Evolutionary conservation across 1,284 basidiomycete species (phyloP).

Genomic region (Phellopilus nigrolimitatus): DNA sequence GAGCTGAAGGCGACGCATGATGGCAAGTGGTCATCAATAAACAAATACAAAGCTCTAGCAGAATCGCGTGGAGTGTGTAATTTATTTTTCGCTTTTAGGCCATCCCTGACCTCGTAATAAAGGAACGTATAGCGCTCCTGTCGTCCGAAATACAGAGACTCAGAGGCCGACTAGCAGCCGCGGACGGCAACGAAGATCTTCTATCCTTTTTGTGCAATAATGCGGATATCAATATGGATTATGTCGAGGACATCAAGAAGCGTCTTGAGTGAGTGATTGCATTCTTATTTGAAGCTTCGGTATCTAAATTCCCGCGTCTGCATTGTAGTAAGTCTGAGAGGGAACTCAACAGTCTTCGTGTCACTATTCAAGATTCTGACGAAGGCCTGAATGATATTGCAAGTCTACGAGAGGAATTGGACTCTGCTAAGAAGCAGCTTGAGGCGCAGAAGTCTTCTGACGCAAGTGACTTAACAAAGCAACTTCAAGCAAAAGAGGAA

Average conservation of each 20-base stretch:
- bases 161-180: constrained; percentile 74
- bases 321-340: constrained; percentile 10
- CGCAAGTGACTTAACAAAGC: background rate
- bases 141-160: constrained; percentile 73
- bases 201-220: constrained; percentile 65
- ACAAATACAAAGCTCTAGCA: constrained; percentile 70
- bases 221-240: constrained; percentile 53
- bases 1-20: constrained; percentile 70
- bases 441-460: constrained; percentile 47
- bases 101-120: constrained; percentile 21
- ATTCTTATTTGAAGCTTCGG: constrained; percentile 26
- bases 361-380: constrained; percentile 9
- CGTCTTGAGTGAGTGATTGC: constrained; percentile 53
- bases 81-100: constrained; percentile 18
- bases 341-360: constrained; percentile 9
- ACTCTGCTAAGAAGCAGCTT: constrained; percentile 30
- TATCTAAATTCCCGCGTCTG: too few species aligned
- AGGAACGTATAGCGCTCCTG: constrained; percentile 75
- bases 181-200: constrained; percentile 66
- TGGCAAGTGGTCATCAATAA: constrained; percentile 57
- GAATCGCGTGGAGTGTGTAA: constrained; percentile 60
- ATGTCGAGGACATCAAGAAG: constrained; percentile 57
- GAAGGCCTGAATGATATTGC: constrained; percentile 2
- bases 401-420: constrained; percentile 3
- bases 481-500: constrained; percentile 47